These are phyloP conservation scores for Hirsutella minnesotensis DNA, from an alignment of 2,329 filamentous ascomycete genomes.

Conservation along the genomic window DNA sequence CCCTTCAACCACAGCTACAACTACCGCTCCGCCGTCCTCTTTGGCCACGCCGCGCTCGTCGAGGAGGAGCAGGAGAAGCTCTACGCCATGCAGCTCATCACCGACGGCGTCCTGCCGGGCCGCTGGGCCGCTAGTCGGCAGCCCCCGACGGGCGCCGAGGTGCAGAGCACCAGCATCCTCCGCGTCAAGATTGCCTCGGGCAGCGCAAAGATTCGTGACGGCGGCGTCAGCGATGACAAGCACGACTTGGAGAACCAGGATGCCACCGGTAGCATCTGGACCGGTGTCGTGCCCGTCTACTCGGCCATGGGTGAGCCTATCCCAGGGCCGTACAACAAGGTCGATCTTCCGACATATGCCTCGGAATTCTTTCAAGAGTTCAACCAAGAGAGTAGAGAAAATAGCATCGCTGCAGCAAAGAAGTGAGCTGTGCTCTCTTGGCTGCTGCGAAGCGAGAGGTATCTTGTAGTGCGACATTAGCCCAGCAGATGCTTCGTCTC, in stretches of 20 bases:
- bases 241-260: background rate
- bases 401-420: constrained; percentile 14
- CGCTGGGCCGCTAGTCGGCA: constrained; percentile 59
- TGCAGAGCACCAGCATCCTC: constrained; percentile 2
- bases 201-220: constrained; percentile 1
- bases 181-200: constrained; percentile 2
- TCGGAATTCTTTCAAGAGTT: constrained; percentile 24
- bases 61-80: constrained; percentile 57
- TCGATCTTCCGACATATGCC: constrained; percentile 53
- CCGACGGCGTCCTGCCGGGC: constrained; percentile 55
- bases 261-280: background rate
- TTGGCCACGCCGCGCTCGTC: constrained; percentile 61
- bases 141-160: constrained; percentile 49
- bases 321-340: constrained; percentile 44
- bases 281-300: constrained; percentile 2
- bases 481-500: too few species aligned
- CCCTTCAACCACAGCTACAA: constrained; percentile 77
- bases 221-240: constrained; percentile 7
- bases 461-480: background rate
- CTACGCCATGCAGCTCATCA: constrained; percentile 70
- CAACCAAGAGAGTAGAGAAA: constrained; percentile 22
- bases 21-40: constrained; percentile 70
- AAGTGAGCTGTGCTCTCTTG: constrained; percentile 7
- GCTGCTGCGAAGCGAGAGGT: background rate
- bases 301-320: constrained; percentile 31